These are phyloP conservation scores for Carnegiea gigantea DNA, from an alignment of 179 eudicot species.

Conservation along the genomic window DNA sequence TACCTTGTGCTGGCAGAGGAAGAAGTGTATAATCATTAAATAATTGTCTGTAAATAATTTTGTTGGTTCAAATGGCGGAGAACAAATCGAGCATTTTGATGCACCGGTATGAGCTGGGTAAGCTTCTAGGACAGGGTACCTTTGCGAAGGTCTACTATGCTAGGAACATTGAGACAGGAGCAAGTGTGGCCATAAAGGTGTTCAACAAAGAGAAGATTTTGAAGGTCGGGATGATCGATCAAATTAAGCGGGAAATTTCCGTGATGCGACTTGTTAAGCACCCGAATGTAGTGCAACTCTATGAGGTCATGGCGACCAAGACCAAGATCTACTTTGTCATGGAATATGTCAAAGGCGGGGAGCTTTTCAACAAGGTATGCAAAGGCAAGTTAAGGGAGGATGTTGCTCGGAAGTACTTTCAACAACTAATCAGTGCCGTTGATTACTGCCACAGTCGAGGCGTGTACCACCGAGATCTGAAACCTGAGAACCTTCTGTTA, in stretches of 20 bases:
- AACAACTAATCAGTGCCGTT: conserved; percentile 55
- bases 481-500: conserved; percentile 56
- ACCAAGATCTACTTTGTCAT: conserved; percentile 56
- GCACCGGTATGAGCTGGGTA: conserved; percentile 55
- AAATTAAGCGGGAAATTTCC: conserved; percentile 61
- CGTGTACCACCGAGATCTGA: conserved; percentile 62
- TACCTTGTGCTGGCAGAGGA: conserved; percentile 6
- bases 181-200: conserved; percentile 50
- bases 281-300: conserved; percentile 55
- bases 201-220: conserved; percentile 58
- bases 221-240: conserved; percentile 55
- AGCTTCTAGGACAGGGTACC: conserved; percentile 60
- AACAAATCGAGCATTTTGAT: conserved; percentile 41
- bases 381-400: conserved; percentile 56
- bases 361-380: conserved; percentile 55
- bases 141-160: conserved; percentile 63
- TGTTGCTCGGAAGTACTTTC: conserved; percentile 53
- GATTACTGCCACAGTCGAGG: conserved; percentile 72
- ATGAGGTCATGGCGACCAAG: conserved; percentile 68
- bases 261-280: conserved; percentile 58
- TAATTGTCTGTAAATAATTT: conserved; percentile 7
- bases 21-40: conserved; percentile 10
- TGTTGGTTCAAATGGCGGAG: conserved; percentile 32
- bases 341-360: conserved; percentile 62
- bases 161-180: conserved; percentile 47